Evolutionary conservation across 441 rosid genomes (phyloP).

Genomic region (Gossypium lobatum): DNA sequence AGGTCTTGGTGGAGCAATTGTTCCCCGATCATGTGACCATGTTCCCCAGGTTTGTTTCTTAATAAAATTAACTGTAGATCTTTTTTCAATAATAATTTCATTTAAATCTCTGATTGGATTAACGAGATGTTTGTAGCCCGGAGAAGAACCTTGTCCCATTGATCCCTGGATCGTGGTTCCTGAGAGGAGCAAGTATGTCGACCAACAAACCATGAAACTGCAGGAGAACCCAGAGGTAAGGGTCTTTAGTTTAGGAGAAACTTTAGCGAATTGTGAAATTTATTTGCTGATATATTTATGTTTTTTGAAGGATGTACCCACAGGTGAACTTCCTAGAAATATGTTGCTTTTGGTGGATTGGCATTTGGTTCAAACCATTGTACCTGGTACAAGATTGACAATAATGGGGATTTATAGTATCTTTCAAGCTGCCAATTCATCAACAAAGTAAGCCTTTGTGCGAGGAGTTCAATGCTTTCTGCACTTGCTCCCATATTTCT

Average conservation of each 20-base stretch:
- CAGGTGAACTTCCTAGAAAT: constrained; percentile 97
- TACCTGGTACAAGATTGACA: constrained; percentile 90
- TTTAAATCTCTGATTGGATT: constrained; percentile 1
- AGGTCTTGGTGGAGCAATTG: constrained; percentile 94
- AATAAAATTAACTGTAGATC: background rate
- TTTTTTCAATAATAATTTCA: background rate
- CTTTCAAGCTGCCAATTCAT: constrained; percentile 74
- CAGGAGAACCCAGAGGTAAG: constrained; percentile 95
- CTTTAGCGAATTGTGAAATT: background rate
- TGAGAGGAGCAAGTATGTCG: constrained; percentile 86
- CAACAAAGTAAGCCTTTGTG: constrained; percentile 45
- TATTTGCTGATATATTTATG: background rate
- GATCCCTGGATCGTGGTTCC: constrained; percentile 98
- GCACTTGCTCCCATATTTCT: background rate
- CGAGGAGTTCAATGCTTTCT: background rate
- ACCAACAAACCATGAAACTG: constrained; percentile 87
- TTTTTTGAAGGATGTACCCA: constrained; percentile 77
- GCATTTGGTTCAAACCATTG: constrained; percentile 81
- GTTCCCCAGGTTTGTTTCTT: constrained; percentile 59
- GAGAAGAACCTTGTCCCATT: constrained; percentile 87
- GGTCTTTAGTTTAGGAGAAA: constrained; percentile 1
- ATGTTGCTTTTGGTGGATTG: constrained; percentile 91
- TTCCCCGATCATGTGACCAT: constrained; percentile 90
- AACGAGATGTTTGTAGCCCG: constrained; percentile 41
- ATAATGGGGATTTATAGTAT: constrained; percentile 91